Conservation (phyloP, 129 eudicot genomes). For the Tagetes patula region DNA sequence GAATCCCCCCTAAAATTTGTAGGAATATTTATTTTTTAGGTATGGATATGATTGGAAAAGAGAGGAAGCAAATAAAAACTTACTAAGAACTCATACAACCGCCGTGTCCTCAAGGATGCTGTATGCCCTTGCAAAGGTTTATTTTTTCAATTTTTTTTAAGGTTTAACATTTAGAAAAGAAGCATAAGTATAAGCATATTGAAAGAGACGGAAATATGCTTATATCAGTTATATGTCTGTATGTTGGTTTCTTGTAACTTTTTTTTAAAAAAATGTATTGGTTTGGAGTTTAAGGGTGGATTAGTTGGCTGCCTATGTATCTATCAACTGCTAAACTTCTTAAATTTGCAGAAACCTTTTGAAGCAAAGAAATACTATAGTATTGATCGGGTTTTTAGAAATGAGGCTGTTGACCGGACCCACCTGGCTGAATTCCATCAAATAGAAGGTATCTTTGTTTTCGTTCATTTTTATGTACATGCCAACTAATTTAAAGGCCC, state of each 20-base stretch:
- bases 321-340: conserved; percentile 4
- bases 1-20: neutral
- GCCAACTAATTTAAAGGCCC: no score
- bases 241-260: neutral
- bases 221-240: neutral
- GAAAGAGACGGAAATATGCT: conserved; percentile 1
- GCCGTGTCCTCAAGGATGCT: conserved; percentile 98
- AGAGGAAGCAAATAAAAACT: conserved; percentile 85
- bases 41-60: conserved; percentile 93
- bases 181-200: neutral
- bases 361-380: conserved; percentile 70
- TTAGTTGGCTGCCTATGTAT: conserved; percentile 14
- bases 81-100: conserved; percentile 87
- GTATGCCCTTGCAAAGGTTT: conserved; percentile 82
- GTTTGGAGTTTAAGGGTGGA: conserved; percentile 18
- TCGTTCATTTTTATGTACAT: neutral
- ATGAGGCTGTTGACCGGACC: conserved; percentile 96
- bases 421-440: conserved; percentile 98
- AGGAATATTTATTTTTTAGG: conserved; percentile 31
- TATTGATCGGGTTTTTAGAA: conserved; percentile 93
- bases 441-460: conserved; percentile 69
- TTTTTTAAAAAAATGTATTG: neutral
- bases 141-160: conserved; percentile 3
- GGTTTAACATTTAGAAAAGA: neutral
- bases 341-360: conserved; percentile 61